phyloP scores from a whole-genome alignment of 495 filamentous ascomycete genomes.

The Aspergillus asperescens region DNA sequence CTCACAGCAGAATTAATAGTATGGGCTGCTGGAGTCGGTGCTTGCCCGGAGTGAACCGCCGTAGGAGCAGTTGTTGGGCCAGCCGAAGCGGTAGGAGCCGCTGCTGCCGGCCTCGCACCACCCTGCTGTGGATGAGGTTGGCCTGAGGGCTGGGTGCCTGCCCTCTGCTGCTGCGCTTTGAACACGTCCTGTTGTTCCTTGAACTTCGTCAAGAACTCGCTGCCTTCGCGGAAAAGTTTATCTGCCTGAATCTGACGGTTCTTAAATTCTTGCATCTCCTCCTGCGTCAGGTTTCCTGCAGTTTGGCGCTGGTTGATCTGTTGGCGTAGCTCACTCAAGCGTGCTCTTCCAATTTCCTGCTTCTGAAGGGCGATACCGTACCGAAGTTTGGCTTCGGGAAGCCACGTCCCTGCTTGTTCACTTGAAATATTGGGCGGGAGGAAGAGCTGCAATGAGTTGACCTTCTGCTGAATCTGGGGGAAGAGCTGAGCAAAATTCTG shows the following conservation, averaged over 20 bases:
- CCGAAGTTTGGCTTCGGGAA: conserved; percentile 46
- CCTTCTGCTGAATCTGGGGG: conserved; percentile 42
- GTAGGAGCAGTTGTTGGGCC: conserved; percentile 22
- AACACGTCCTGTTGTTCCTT: conserved; percentile 45
- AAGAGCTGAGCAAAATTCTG: conserved; percentile 38
- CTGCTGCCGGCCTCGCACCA: conserved; percentile 8
- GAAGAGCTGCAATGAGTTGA: conserved; percentile 42
- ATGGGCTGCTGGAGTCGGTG: conserved; percentile 44
- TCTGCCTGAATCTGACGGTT: conserved; percentile 40
- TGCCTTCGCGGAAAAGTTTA: conserved; percentile 43
- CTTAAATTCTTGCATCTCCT: conserved; percentile 43
- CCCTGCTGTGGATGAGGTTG: conserved; percentile 18
- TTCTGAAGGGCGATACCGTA: conserved; percentile 51
- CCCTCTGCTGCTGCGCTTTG: conserved; percentile 38
- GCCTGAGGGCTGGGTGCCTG: conserved; percentile 13
- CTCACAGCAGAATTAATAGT: conserved; percentile 51
- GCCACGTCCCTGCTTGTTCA: conserved; percentile 45
- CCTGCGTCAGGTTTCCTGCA: conserved; percentile 34
- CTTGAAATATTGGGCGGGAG: conserved; percentile 44
- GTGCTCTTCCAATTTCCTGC: conserved; percentile 43
- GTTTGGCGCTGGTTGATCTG: conserved; percentile 35
- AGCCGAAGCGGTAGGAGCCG: conserved; percentile 14
- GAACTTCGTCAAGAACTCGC: conserved; percentile 44
- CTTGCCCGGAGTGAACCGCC: conserved; percentile 32
- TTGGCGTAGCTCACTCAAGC: conserved; percentile 34